These are phyloP conservation scores for Suillus alpinus DNA, from an alignment of 768 basidiomycete genomes.

Conservation along the genomic window DNA sequence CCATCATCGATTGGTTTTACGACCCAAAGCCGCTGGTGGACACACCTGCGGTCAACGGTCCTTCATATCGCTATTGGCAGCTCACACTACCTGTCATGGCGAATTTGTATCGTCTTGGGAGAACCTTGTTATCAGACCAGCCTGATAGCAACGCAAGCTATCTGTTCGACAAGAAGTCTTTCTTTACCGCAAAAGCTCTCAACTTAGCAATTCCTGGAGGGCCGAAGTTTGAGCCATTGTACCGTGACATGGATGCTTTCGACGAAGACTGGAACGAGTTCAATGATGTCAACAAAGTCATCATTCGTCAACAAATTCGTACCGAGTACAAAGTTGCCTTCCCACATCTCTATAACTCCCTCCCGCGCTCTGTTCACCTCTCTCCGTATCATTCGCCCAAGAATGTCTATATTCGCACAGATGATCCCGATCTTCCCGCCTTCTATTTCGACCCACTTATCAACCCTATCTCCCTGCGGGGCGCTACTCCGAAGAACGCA, in stretches of 20 bases:
- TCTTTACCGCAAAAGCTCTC: conserved; percentile 97
- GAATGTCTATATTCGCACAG: conserved; percentile 98
- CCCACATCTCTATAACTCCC: conserved; percentile 97
- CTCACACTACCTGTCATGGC: conserved; percentile 94
- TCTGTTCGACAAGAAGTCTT: conserved; percentile 95
- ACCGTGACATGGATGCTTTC: conserved; percentile 94
- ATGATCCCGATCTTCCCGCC: conserved; percentile 98
- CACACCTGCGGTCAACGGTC: conserved; percentile 86
- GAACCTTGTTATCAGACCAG: conserved; percentile 90
- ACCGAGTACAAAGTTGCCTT: conserved; percentile 99
- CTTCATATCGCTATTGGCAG: conserved; percentile 92
- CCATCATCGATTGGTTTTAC: conserved; percentile 98
- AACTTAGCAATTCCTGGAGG: conserved; percentile 98
- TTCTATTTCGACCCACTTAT: conserved; percentile 99
- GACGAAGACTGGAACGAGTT: conserved; percentile 99
- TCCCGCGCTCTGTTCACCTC: conserved; percentile 91
- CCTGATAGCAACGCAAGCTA: conserved; percentile 89
- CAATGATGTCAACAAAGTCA: conserved; percentile 99
- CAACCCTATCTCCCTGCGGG: conserved; percentile 93
- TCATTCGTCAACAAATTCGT: conserved; percentile 97
- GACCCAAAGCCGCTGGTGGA: conserved; percentile 93
- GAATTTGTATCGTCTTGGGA: conserved; percentile 92
- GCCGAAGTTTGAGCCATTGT: conserved; percentile 96
- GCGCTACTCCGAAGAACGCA: conserved; percentile 77
- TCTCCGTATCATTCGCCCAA: conserved; percentile 92